Base-by-base conservation (phyloP, 768 basidiomycete species). In the Boletus vinaceobasis region DNA sequence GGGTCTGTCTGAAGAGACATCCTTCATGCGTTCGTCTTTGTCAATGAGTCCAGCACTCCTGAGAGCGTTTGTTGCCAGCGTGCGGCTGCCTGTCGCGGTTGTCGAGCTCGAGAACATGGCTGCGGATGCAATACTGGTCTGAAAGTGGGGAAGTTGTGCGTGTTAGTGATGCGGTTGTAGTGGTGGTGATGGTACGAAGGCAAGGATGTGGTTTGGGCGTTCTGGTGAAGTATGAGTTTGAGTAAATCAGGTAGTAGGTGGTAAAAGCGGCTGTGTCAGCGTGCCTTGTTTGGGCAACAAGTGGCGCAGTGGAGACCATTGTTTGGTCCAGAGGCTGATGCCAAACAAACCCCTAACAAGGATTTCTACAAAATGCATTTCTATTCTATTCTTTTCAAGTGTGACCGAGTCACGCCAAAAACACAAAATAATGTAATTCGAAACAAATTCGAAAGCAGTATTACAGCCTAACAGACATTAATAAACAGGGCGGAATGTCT, bases 1-100 rank as follows among this genome's bases (percentile, higher is more conserved):
- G 6, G 86, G 87, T 61, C 77, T 87, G 73, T 72, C 68, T 17
- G 84, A 82, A 9, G 80, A 76, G 42, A 76, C 73, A 64, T 91
- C 88, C 57, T 83, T 81, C 89, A 91, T 90, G 60, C 75, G 79
- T 53, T 84, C 75, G 69, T 91, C 89, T 53, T 81, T 76, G 77
- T 89, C 88, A 57, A 89, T 85, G 65, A 90, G 83, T 39, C 88
- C 89, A 3, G 86, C 88, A 36, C 72, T 82, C 55, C 85, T 83
- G 26, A 90, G 74, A 31, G 87, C 84, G 53, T 72, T 85, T 54
- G 78, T 60, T 21, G 83, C 87, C 19, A 91, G 71, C 29, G 79
- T 66, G 60, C 84, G 80, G 48, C 79, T 74, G 60, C 84, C 80
- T 15, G 85, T 74, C 7, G 81, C 76, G 8, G 84, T 77, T 9